Evolutionary conservation across 352 stramenopile species (phyloP).

Genomic region (Phytophthora sp.): DNA sequence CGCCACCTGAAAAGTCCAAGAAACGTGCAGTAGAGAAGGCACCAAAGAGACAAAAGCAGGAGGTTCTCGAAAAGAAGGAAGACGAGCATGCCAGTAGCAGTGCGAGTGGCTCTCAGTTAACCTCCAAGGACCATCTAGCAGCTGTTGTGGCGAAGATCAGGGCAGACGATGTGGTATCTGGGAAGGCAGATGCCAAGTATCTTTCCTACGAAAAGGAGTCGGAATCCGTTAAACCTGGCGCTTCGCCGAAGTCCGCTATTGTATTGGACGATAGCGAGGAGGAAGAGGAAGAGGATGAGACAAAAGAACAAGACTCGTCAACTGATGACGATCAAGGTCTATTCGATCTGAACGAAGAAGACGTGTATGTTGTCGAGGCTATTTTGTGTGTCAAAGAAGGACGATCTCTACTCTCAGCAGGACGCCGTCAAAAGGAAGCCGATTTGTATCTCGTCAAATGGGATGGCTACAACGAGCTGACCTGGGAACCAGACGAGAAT

Average conservation of each 20-base stretch:
- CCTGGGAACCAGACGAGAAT: conserved; percentile 76
- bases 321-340: conserved; percentile 70
- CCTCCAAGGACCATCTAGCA: conserved; percentile 34
- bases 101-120: background rate
- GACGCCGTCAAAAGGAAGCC: conserved; percentile 51
- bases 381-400: conserved; percentile 76
- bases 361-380: conserved; percentile 76
- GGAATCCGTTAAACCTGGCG: conserved; percentile 4
- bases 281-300: conserved; percentile 34
- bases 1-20: conserved; percentile 24
- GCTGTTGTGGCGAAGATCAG: conserved; percentile 42
- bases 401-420: conserved; percentile 42
- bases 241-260: conserved; percentile 47
- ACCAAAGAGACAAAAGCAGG: conserved; percentile 21
- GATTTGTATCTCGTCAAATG: conserved; percentile 83
- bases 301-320: conserved; percentile 49
- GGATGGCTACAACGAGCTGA: conserved; percentile 81
- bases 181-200: conserved; percentile 29
- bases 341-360: conserved; percentile 78
- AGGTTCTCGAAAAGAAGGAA: conserved; percentile 16
- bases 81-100: conserved; percentile 1
- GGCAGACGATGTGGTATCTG: conserved; percentile 32
- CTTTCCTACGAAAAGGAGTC: conserved; percentile 36
- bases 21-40: conserved; percentile 6
- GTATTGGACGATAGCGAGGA: conserved; percentile 61